A percentile compares a stretch with the other conserved stretches of the same genome.
Conservation (phyloP, 768 basidiomycete genomes). For the Strobilomyces dryophilus region DNA sequence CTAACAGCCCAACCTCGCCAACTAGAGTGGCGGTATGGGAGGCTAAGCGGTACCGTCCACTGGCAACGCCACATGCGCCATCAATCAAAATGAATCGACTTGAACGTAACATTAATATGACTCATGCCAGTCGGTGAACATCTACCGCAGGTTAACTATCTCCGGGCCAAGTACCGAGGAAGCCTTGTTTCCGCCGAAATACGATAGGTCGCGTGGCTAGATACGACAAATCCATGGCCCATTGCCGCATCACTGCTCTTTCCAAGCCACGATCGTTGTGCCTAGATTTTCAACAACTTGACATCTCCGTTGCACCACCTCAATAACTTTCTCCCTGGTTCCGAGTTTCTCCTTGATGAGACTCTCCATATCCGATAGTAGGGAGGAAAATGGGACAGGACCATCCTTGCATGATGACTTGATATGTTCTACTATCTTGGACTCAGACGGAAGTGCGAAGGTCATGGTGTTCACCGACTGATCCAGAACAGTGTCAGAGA, state of each 20-base stretch:
- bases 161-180: not conserved
- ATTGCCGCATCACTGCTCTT: slow-evolving; percentile 18
- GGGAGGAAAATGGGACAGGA: slow-evolving; percentile 25
- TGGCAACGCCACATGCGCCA: slow-evolving; percentile 22
- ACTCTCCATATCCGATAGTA: slow-evolving; percentile 22
- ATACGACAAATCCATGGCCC: not conserved
- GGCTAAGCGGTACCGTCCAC: slow-evolving; percentile 16
- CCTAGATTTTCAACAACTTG: slow-evolving; percentile 50
- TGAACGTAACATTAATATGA: not conserved
- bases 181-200: not conserved
- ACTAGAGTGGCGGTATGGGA: slow-evolving; percentile 15
- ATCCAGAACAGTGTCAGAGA: slow-evolving; percentile 33
- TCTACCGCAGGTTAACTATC: not conserved
- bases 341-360: slow-evolving; percentile 43
- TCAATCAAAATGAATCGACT: slow-evolving; percentile 17
- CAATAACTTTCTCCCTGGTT: slow-evolving; percentile 70
- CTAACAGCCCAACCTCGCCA: slow-evolving; percentile 20
- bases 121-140: not conserved
- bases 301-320: slow-evolving; percentile 70
- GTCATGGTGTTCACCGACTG: slow-evolving; percentile 30
- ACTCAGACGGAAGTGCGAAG: slow-evolving; percentile 73
- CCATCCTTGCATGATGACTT: slow-evolving; percentile 37
- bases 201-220: not conserved
- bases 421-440: slow-evolving; percentile 64
- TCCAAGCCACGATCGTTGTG: slow-evolving; percentile 20